Conservation (phyloP, 139 green algal genomes). For the Chlamydomonas eustigma region DNA sequence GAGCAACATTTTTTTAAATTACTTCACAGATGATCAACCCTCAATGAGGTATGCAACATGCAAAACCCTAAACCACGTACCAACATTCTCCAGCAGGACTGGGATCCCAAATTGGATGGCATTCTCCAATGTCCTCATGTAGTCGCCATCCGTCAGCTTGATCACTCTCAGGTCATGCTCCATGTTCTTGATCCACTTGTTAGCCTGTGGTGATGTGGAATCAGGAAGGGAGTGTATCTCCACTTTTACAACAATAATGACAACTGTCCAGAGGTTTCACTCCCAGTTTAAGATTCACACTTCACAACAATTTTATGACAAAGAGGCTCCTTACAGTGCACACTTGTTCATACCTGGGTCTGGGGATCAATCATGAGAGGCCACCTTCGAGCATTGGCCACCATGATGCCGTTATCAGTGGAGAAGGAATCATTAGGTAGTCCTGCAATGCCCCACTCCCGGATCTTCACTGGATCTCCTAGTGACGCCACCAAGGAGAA, state of each 20-base stretch:
- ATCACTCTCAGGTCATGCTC: constrained; percentile 60
- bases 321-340: no score
- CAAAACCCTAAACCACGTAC: no score
- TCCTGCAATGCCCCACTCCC: constrained; percentile 66
- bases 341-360: constrained; percentile 42
- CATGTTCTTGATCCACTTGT: constrained; percentile 77
- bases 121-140: constrained; percentile 69
- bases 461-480: constrained; percentile 61
- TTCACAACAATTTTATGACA: no score
- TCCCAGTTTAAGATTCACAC: no score
- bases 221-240: no score
- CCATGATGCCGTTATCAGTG: constrained; percentile 74
- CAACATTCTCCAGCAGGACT: constrained; percentile 76
- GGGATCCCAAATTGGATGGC: constrained; percentile 72
- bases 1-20: neutral
- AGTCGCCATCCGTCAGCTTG: constrained; percentile 69
- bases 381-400: constrained; percentile 58
- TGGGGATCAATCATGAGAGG: constrained; percentile 79
- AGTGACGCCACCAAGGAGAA: constrained; percentile 55
- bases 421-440: constrained; percentile 74
- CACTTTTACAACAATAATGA: no score
- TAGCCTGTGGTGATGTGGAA: no score
- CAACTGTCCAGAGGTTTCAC: no score
- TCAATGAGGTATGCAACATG: no score
- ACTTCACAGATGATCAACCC: no score